Conservation (phyloP, 2,329 filamentous ascomycete species). For the Coniochaeta sp. region DNA sequence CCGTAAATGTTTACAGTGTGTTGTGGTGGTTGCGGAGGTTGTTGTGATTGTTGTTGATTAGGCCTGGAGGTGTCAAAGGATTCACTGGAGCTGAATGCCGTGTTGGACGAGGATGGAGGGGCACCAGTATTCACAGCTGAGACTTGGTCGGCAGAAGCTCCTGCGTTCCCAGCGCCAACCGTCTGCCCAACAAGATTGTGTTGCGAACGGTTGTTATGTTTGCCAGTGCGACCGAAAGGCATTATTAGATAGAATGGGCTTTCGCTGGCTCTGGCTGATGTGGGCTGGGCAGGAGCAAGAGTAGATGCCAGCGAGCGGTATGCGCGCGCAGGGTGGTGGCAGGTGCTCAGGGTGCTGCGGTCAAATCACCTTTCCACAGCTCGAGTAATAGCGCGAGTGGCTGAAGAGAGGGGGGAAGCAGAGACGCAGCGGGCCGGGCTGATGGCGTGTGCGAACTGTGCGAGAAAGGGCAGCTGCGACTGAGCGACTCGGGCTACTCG, state of each 20-base stretch:
- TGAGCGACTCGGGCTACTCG: neutral
- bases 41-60: conserved; percentile 21
- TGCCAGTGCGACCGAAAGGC: conserved; percentile 49
- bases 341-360: neutral
- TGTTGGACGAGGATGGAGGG: conserved; percentile 39
- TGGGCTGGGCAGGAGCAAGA: neutral
- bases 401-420: neutral
- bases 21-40: conserved; percentile 18
- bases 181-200: conserved; percentile 43
- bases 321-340: no score
- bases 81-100: conserved; percentile 39
- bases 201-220: conserved; percentile 51
- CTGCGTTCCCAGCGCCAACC: conserved; percentile 16
- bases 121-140: conserved; percentile 20
- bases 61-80: conserved; percentile 32
- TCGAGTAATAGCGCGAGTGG: neutral
- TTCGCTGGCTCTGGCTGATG: neutral
- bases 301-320: neutral
- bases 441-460: no score
- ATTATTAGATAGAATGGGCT: conserved; percentile 26
- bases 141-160: conserved; percentile 10
- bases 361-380: neutral
- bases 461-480: neutral
- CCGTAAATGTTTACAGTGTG: conserved; percentile 20
- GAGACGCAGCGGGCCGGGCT: neutral